These are phyloP conservation scores for Emmonsiellopsis sp. DNA, from an alignment of 2,329 filamentous ascomycete genomes.

Conservation along the genomic window DNA sequence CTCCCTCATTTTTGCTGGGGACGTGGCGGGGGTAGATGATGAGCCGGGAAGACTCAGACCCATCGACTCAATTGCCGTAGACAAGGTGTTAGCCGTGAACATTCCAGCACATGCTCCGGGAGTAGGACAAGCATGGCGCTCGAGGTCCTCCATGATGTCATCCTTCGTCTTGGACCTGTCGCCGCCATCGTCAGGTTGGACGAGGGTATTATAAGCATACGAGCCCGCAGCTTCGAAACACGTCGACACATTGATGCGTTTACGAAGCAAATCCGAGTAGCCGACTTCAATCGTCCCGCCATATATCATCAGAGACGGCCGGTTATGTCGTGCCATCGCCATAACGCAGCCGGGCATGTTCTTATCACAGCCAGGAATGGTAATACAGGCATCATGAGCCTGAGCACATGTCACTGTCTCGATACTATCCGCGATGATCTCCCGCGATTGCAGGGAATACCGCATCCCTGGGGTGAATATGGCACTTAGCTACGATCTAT, in stretches of 20 bases:
- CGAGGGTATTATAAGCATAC: slow-evolving; percentile 65
- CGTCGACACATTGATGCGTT: slow-evolving; percentile 76
- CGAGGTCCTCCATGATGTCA: slow-evolving; percentile 77
- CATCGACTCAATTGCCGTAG: slow-evolving; percentile 82
- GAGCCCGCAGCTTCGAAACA: slow-evolving; percentile 85
- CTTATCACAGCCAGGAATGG: slow-evolving; percentile 92
- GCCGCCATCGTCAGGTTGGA: slow-evolving; percentile 57
- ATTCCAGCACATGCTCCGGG: slow-evolving; percentile 81
- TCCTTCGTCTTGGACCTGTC: slow-evolving; percentile 58
- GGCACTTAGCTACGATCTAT: background rate
- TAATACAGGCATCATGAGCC: slow-evolving; percentile 85
- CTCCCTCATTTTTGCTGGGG: slow-evolving; percentile 76
- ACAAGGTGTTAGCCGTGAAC: slow-evolving; percentile 95
- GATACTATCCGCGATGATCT: slow-evolving; percentile 89
- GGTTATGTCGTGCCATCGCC: slow-evolving; percentile 83
- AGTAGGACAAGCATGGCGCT: slow-evolving; percentile 67
- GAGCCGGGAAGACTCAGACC: slow-evolving; percentile 75
- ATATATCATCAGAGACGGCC: slow-evolving; percentile 91
- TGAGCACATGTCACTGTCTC: slow-evolving; percentile 90
- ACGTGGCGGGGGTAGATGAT: slow-evolving; percentile 71
- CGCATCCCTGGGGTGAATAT: slow-evolving; percentile 64
- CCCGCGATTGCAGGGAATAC: slow-evolving; percentile 80
- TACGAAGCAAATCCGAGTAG: slow-evolving; percentile 66
- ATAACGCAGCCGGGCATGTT: slow-evolving; percentile 94
- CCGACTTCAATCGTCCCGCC: slow-evolving; percentile 85